phyloP scores from a whole-genome alignment of 1,284 basidiomycete species.

The Sporisorium scitamineum region DNA sequence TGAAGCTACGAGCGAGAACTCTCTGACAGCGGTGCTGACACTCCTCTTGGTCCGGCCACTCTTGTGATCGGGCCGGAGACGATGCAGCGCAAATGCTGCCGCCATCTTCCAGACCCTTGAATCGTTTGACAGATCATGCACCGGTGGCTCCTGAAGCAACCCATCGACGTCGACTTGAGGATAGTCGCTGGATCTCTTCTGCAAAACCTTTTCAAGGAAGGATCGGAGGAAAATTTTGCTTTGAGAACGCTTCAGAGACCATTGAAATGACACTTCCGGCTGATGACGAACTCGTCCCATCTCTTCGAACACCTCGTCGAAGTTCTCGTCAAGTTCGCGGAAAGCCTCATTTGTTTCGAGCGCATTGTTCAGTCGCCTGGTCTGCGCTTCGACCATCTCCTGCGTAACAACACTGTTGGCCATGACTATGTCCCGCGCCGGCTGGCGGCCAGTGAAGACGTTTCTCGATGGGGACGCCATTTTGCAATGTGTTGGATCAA shows the following conservation, averaged over 20 bases:
- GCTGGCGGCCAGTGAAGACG: no score
- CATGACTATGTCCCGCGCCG: not conserved
- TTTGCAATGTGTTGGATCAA: no score
- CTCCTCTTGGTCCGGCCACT: not conserved
- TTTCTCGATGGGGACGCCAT: not conserved
- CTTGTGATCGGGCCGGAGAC: not conserved
- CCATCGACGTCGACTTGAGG: no score
- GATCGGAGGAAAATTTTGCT: no score
- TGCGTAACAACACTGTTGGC: not conserved
- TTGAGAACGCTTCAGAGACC: not conserved
- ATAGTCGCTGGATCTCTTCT: no score
- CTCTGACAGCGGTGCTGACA: not conserved
- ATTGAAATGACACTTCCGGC: not conserved
- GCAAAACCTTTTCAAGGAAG: no score
- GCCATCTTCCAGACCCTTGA: not conserved
- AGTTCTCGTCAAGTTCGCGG: no score
- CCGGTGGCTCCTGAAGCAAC: no score
- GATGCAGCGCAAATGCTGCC: not conserved
- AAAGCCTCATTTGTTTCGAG: not conserved
- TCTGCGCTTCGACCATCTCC: not conserved
- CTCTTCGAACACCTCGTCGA: not conserved
- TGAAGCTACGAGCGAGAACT: not conserved
- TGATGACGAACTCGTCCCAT: not conserved
- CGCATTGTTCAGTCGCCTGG: not conserved
- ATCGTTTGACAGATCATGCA: no score